These are phyloP conservation scores for Buddleja alternifolia DNA, from an alignment of 257 asterid genomes.

Conservation along the genomic window DNA sequence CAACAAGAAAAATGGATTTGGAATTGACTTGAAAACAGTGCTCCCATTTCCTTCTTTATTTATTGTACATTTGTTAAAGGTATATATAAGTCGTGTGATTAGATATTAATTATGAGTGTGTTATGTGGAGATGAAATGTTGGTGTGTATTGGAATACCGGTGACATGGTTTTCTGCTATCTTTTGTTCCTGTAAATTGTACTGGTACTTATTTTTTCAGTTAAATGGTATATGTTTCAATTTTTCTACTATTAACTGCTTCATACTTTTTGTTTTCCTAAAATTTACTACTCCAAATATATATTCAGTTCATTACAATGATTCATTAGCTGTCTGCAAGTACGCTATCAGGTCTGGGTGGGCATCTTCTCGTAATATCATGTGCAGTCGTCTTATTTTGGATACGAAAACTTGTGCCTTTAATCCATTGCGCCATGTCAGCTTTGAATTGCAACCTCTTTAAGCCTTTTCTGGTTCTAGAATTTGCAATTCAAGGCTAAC, in stretches of 20 bases:
- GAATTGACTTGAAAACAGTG: conserved; percentile 12
- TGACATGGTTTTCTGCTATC: not conserved
- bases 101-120: conserved; percentile 18
- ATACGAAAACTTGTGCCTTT: conserved; percentile 16
- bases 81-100: conserved; percentile 31
- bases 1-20: not conserved
- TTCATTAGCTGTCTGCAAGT: not conserved
- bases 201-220: not conserved
- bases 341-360: not conserved
- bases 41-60: conserved; percentile 21
- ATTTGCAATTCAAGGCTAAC: not conserved
- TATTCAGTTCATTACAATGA: not conserved
- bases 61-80: conserved; percentile 35
- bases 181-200: not conserved
- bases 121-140: conserved; percentile 30
- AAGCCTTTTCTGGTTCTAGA: not conserved
- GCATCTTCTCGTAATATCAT: too few species aligned
- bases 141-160: conserved; percentile 28
- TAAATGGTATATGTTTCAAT: conserved; percentile 11
- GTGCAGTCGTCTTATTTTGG: not conserved
- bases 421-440: conserved; percentile 12
- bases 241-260: not conserved
- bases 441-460: conserved; percentile 18
- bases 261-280: not conserved
- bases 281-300: not conserved